Evolutionary conservation across 2,329 filamentous ascomycete genomes (phyloP).

Genomic region (Trichoderma atrobrunneum): DNA sequence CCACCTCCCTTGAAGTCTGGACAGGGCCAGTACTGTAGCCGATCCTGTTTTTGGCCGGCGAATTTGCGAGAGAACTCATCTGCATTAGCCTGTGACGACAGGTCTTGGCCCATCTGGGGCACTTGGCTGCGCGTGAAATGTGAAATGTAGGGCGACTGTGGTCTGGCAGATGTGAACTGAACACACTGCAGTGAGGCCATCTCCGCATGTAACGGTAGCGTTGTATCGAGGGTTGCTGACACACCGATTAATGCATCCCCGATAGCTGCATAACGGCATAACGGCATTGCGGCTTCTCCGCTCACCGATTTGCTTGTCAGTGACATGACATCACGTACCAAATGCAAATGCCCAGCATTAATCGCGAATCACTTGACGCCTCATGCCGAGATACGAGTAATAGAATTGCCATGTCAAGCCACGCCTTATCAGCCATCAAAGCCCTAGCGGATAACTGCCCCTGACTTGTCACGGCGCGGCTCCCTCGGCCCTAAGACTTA

Average conservation of each 20-base stretch:
- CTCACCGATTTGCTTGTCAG: background rate
- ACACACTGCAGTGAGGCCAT: background rate
- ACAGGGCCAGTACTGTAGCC: background rate
- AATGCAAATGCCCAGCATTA: background rate
- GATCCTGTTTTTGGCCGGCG: slow-evolving; percentile 2
- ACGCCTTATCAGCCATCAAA: background rate
- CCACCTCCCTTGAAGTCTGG: background rate
- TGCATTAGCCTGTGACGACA: background rate
- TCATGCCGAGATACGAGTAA: background rate
- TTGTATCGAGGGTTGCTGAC: background rate
- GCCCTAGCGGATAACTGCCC: background rate
- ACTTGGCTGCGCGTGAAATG: background rate
- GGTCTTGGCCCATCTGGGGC: background rate
- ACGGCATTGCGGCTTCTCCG: background rate
- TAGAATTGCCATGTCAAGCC: background rate
- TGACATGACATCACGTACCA: background rate
- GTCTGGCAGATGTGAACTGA: background rate
- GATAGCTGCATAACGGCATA: background rate
- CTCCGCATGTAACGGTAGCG: background rate
- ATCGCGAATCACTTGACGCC: background rate
- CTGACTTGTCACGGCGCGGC: background rate
- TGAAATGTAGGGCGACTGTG: background rate
- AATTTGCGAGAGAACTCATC: background rate
- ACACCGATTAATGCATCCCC: background rate
- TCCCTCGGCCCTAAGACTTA: background rate